Conservation (phyloP, 768 basidiomycete genomes). For the Harrya chromipes region DNA sequence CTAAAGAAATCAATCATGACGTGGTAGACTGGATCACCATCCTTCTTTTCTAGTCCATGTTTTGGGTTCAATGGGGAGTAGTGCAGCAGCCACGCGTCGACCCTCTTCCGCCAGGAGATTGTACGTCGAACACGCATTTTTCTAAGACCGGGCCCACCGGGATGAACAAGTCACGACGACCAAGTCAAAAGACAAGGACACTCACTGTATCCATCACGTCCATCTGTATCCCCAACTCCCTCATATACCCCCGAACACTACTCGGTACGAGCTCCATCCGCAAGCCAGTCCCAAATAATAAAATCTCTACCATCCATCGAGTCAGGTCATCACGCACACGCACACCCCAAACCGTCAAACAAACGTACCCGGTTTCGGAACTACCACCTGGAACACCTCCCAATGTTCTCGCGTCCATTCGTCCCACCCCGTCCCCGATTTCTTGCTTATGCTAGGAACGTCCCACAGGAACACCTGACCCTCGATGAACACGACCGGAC, state of each 20-base stretch:
- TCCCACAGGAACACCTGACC: slow-evolving; percentile 92
- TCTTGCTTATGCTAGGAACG: slow-evolving; percentile 41
- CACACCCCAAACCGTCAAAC: slow-evolving; percentile 21
- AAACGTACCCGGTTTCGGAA: slow-evolving; percentile 76
- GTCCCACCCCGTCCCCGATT: slow-evolving; percentile 41
- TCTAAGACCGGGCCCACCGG: slow-evolving; percentile 36
- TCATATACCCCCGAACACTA: slow-evolving; percentile 62
- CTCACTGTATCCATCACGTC: slow-evolving; percentile 84
- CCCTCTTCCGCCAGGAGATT: slow-evolving; percentile 94
- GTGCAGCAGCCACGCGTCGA: slow-evolving; percentile 83
- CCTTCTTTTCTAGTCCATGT: slow-evolving; percentile 43
- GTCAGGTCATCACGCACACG: not conserved
- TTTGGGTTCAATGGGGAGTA: slow-evolving; percentile 63
- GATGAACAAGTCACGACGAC: not conserved
- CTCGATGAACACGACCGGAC: slow-evolving; percentile 79
- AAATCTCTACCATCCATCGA: slow-evolving; percentile 60
- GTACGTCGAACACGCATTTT: slow-evolving; percentile 94
- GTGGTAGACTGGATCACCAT: not conserved
- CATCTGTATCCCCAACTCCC: slow-evolving; percentile 75
- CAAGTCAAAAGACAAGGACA: not conserved
- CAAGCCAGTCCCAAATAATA: slow-evolving; percentile 85
- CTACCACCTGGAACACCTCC: slow-evolving; percentile 74
- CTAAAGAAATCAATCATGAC: no score
- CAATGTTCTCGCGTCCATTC: slow-evolving; percentile 77
- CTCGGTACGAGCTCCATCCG: slow-evolving; percentile 68